A percentile compares a stretch with the other conserved stretches of the same genome.
These are phyloP conservation scores for Nothopassalora personata DNA, from an alignment of 2,329 filamentous ascomycete genomes.

Conservation along the genomic window DNA sequence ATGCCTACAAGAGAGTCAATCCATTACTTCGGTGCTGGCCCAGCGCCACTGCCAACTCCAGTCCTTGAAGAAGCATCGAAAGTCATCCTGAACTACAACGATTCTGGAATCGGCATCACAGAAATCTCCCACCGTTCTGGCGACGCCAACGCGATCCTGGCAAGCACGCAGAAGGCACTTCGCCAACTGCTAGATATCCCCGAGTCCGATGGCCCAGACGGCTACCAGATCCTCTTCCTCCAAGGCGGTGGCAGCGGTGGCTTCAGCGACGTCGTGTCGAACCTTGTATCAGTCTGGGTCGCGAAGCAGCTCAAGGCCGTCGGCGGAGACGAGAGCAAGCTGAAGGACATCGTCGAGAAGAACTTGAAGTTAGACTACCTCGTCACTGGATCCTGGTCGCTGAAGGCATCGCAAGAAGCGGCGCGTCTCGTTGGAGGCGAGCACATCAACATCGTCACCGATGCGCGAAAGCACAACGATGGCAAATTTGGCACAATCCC, in stretches of 20 bases:
- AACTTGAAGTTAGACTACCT: constrained; percentile 83
- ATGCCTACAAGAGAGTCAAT: constrained; percentile 73
- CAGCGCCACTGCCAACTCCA: constrained; percentile 74
- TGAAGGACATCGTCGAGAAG: constrained; percentile 58
- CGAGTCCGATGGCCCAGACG: constrained; percentile 67
- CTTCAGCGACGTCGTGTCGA: constrained; percentile 79
- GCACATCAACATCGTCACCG: constrained; percentile 72
- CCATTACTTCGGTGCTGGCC: constrained; percentile 85
- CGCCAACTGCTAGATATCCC: constrained; percentile 73
- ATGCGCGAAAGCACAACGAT: constrained; percentile 50
- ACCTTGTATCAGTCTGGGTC: constrained; percentile 79
- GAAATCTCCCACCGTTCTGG: constrained; percentile 86
- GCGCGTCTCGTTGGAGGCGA: constrained; percentile 69
- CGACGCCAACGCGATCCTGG: constrained; percentile 72
- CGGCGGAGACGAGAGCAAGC: constrained; percentile 52
- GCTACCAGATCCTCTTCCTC: constrained; percentile 86
- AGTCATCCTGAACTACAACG: constrained; percentile 75
- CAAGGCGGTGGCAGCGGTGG: constrained; percentile 80
- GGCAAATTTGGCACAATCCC: constrained; percentile 87
- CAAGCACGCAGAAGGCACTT: constrained; percentile 70
- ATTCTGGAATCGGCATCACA: constrained; percentile 75
- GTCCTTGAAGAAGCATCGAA: constrained; percentile 72
- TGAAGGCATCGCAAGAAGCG: constrained; percentile 84
- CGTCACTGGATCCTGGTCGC: constrained; percentile 83
- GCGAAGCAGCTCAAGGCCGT: constrained; percentile 47